Evolutionary conservation across 2,329 filamentous ascomycete species (phyloP).

Genomic region (Fusarium proliferatum): DNA sequence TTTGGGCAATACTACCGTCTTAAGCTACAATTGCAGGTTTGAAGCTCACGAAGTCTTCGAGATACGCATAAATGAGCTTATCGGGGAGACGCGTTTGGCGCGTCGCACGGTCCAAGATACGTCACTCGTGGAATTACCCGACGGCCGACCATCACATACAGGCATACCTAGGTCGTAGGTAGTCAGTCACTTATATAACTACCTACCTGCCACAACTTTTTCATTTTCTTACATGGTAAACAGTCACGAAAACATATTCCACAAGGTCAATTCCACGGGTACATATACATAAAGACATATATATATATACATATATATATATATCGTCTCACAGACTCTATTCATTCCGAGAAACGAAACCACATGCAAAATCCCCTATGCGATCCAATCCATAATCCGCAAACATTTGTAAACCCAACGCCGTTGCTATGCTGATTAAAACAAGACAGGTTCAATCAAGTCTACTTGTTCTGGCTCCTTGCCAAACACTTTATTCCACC

Average conservation of each 20-base stretch:
- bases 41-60: slow-evolving; percentile 11
- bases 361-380: slow-evolving; percentile 11
- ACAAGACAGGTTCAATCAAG: slow-evolving; percentile 34
- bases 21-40: slow-evolving; percentile 11
- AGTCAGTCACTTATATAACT: too few species aligned
- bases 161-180: background rate
- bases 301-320: too few species aligned
- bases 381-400: background rate
- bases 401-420: slow-evolving; percentile 30
- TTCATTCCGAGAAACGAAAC: slow-evolving; percentile 18
- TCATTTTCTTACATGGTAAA: background rate
- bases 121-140: slow-evolving; percentile 43
- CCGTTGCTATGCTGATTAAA: slow-evolving; percentile 43
- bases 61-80: background rate
- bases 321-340: background rate
- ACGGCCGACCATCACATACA: slow-evolving; percentile 20
- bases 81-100: slow-evolving; percentile 46
- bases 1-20: background rate
- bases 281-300: background rate
- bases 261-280: background rate
- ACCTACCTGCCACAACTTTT: background rate
- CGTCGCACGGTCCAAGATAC: slow-evolving; percentile 37
- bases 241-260: too few species aligned
- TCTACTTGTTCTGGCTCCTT: background rate
- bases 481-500: slow-evolving; percentile 45